Percentiles rank a stretch among this genome's conserved stretches.
These are phyloP conservation scores for Penicillium odoratum DNA, from an alignment of 495 filamentous ascomycete species.

Conservation along the genomic window DNA sequence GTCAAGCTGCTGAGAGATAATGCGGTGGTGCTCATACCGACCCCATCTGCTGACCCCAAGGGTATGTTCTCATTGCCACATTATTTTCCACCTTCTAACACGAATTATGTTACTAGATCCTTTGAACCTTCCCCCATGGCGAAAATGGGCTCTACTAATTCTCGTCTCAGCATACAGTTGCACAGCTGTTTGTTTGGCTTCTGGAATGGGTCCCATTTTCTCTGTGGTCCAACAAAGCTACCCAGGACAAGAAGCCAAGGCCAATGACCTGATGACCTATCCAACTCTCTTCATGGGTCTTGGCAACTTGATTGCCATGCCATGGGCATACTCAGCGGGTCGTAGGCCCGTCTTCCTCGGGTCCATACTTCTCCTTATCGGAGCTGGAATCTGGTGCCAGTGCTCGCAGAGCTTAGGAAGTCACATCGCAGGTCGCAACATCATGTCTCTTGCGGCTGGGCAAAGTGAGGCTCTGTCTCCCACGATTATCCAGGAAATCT, in stretches of 20 bases:
- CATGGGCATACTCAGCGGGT: constrained; percentile 21
- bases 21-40: constrained; percentile 25
- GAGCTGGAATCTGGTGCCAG: constrained; percentile 24
- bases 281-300: constrained; percentile 34
- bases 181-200: constrained; percentile 22
- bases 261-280: constrained; percentile 27
- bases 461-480: constrained; percentile 29
- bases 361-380: constrained; percentile 24
- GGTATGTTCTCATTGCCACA: constrained; percentile 14
- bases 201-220: constrained; percentile 28
- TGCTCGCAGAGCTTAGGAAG: constrained; percentile 18
- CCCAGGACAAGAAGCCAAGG: constrained; percentile 19
- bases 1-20: constrained; percentile 20
- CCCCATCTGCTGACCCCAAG: constrained; percentile 25
- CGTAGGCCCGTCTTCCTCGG: constrained; percentile 28
- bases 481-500: constrained; percentile 25
- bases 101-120: constrained; percentile 16
- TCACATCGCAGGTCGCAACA: constrained; percentile 29
- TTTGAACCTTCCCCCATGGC: constrained; percentile 24
- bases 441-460: constrained; percentile 29
- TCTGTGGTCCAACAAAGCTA: constrained; percentile 18
- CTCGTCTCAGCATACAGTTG: constrained; percentile 22
- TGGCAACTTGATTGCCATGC: constrained; percentile 29
- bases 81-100: constrained; percentile 2
- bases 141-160: constrained; percentile 25